A percentile compares a stretch with the other conserved stretches of the same genome.
Evolutionary conservation across 2,329 filamentous ascomycete species (phyloP).

Genomic region (Phyllachora maydis): DNA sequence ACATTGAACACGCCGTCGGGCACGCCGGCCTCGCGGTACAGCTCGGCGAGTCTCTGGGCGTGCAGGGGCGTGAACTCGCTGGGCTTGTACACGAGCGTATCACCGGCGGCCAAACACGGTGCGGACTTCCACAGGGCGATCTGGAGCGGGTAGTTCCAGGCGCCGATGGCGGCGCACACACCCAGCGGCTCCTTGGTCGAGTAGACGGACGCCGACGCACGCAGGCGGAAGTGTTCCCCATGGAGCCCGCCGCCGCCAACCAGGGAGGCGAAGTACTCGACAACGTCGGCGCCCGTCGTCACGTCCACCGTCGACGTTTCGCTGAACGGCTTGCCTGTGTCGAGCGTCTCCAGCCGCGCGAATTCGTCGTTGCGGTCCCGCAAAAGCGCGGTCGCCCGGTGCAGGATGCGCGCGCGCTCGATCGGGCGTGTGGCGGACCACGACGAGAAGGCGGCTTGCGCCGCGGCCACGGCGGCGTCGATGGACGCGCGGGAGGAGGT

Average conservation of each 20-base stretch:
- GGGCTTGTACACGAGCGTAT: conserved; percentile 82
- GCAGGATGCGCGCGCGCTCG: conserved; percentile 56
- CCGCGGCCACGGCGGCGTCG: conserved; percentile 52
- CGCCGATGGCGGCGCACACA: conserved; percentile 71
- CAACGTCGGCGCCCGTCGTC: conserved; percentile 62
- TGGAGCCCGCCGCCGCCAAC: conserved; percentile 61
- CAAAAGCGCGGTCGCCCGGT: conserved; percentile 53
- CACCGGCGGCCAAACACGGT: conserved; percentile 67
- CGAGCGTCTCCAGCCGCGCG: conserved; percentile 58
- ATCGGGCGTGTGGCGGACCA: conserved; percentile 64
- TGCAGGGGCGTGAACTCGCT: conserved; percentile 79
- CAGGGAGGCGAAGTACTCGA: conserved; percentile 72
- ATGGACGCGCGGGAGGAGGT: conserved; percentile 45
- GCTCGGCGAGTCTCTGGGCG: conserved; percentile 50
- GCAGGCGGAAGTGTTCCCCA: conserved; percentile 55
- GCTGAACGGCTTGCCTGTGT: conserved; percentile 71
- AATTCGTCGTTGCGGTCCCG: conserved; percentile 62
- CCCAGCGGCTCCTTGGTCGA: conserved; percentile 66
- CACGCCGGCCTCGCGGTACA: conserved; percentile 61
- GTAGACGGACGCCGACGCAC: conserved; percentile 63
- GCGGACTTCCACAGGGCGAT: conserved; percentile 83
- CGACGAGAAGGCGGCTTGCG: conserved; percentile 46
- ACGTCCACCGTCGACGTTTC: conserved; percentile 75
- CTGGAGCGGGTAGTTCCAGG: conserved; percentile 85
- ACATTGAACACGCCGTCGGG: conserved; percentile 77